These are phyloP conservation scores for Sanghuangporus sanghuang DNA, from an alignment of 1,284 basidiomycete genomes.

Conservation along the genomic window DNA sequence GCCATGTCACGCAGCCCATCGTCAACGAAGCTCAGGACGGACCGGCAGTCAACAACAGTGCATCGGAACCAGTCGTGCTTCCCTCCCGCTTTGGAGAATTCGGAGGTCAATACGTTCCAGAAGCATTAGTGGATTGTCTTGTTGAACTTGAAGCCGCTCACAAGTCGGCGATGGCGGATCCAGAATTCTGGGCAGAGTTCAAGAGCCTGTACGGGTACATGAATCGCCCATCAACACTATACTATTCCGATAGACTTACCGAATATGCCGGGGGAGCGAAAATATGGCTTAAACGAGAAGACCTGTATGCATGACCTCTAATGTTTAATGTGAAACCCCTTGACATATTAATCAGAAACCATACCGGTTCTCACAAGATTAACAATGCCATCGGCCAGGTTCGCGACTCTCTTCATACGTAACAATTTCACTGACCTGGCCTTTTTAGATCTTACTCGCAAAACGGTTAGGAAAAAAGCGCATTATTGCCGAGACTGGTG, in stretches of 20 bases:
- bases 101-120: slow-evolving; percentile 96
- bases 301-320: slow-evolving; percentile 55
- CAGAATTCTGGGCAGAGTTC: slow-evolving; percentile 92
- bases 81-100: slow-evolving; percentile 91
- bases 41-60: slow-evolving; percentile 26
- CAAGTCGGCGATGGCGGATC: slow-evolving; percentile 81
- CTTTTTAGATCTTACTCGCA: slow-evolving; percentile 84
- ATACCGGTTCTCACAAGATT: slow-evolving; percentile 97
- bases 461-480: slow-evolving; percentile 90
- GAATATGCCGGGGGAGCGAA: slow-evolving; percentile 74
- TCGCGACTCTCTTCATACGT: slow-evolving; percentile 17
- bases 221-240: slow-evolving; percentile 67
- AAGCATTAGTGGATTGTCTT: slow-evolving; percentile 88
- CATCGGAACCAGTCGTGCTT: slow-evolving; percentile 43
- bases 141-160: slow-evolving; percentile 91
- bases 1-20: slow-evolving; percentile 20
- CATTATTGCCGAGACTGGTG: slow-evolving; percentile 98
- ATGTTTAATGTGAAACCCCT: slow-evolving; percentile 7
- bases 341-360: slow-evolving; percentile 53
- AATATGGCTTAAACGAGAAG: slow-evolving; percentile 99
- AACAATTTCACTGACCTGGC: not conserved
- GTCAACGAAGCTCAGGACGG: slow-evolving; percentile 26
- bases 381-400: slow-evolving; percentile 93
- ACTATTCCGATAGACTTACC: slow-evolving; percentile 65
- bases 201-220: slow-evolving; percentile 86